A percentile compares a stretch with the other conserved stretches of the same genome.
Evolutionary conservation across 192 early-diverging fungal species (phyloP).

Genomic region (Allomyces arbusculus): DNA sequence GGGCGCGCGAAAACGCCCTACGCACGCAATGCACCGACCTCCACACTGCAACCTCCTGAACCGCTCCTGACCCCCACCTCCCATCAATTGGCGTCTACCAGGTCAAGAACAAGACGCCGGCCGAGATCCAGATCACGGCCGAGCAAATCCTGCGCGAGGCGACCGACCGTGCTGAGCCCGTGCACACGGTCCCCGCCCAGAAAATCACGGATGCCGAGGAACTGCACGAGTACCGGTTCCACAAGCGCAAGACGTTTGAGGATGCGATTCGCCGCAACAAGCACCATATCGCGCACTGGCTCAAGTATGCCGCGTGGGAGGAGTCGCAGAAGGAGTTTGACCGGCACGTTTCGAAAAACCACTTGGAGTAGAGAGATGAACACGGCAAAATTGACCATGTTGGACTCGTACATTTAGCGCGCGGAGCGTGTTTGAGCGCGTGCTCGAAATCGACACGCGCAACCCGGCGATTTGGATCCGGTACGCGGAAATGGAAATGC

Average conservation of each 20-base stretch:
- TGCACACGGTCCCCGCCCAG: constrained; percentile 51
- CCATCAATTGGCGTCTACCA: constrained; percentile 6
- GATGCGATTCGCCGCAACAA: constrained; percentile 71
- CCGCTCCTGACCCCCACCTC: too few species aligned
- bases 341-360: constrained; percentile 27
- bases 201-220: constrained; percentile 85
- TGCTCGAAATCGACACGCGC: constrained; percentile 69
- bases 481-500: constrained; percentile 97
- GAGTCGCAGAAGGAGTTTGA: constrained; percentile 72
- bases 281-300: constrained; percentile 69
- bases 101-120: constrained; percentile 97
- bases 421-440: constrained; percentile 76
- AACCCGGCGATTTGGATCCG: constrained; percentile 74
- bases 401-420: constrained; percentile 29
- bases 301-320: constrained; percentile 94
- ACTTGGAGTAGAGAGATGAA: too few species aligned
- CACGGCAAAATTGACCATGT: constrained; percentile 7
- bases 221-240: constrained; percentile 67
- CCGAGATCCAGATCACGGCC: constrained; percentile 93
- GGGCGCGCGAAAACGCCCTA: neutral
- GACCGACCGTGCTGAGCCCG: constrained; percentile 50
- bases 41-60: too few species aligned
- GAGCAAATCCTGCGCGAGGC: constrained; percentile 96
- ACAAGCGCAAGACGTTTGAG: constrained; percentile 87
- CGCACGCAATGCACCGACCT: too few species aligned